phyloP scores from a whole-genome alignment of 805 yeast species.

The Candida oleophila region DNA sequence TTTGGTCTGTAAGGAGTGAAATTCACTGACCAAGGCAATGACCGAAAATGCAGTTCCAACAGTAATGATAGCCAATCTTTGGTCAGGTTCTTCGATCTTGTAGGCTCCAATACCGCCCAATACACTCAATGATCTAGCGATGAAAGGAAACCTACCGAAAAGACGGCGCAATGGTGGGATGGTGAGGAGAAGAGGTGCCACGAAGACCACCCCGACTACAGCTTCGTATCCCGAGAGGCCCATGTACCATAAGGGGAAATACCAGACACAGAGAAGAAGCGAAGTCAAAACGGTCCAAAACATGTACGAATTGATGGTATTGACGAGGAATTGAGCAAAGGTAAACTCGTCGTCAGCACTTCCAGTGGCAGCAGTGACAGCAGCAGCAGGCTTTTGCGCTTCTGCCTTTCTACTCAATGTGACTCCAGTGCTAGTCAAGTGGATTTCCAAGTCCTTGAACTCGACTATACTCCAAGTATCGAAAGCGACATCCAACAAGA shows the following conservation, averaged over 20 bases:
- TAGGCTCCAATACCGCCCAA: slow-evolving; percentile 76
- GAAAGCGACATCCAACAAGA: slow-evolving; percentile 78
- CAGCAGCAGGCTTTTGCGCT: slow-evolving; percentile 10
- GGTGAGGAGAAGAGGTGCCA: slow-evolving; percentile 58
- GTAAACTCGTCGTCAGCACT: slow-evolving; percentile 29
- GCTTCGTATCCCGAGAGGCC: slow-evolving; percentile 95
- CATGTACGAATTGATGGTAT: slow-evolving; percentile 64
- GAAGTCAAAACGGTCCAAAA: slow-evolving; percentile 87
- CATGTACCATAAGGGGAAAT: slow-evolving; percentile 97
- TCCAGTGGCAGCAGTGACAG: neutral
- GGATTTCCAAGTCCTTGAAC: slow-evolving; percentile 60
- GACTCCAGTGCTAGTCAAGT: slow-evolving; percentile 27
- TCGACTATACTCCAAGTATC: slow-evolving; percentile 79
- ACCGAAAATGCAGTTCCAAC: slow-evolving; percentile 65
- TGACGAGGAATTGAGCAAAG: slow-evolving; percentile 37
- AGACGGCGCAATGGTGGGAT: slow-evolving; percentile 38
- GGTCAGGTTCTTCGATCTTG: slow-evolving; percentile 63
- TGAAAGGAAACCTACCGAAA: slow-evolving; percentile 46
- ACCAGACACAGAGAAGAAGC: slow-evolving; percentile 86
- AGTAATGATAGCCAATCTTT: slow-evolving; percentile 63
- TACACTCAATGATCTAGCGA: slow-evolving; percentile 55
- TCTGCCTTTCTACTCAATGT: slow-evolving; percentile 6
- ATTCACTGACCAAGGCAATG: slow-evolving; percentile 57
- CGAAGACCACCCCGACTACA: slow-evolving; percentile 48
- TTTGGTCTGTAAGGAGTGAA: slow-evolving; percentile 31